Percentiles rank a stretch among this genome's conserved stretches.
phyloP scores from a whole-genome alignment of 345 rosid genomes.

The Citrus maxima region DNA sequence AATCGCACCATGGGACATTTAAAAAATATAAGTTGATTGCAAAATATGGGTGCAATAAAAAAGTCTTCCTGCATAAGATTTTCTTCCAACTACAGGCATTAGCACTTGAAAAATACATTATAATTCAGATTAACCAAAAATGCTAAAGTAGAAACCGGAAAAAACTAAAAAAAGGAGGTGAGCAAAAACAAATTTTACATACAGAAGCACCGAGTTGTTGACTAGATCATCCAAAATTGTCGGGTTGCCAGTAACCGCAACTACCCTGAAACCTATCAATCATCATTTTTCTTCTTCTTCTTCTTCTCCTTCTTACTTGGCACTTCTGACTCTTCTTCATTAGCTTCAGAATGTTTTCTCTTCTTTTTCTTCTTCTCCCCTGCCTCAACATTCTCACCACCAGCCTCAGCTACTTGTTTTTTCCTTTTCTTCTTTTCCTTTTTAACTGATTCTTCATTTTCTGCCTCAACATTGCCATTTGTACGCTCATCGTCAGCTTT shows the following conservation, averaged over 20 bases:
- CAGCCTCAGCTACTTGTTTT: slow-evolving; percentile 29
- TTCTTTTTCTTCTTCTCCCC: slow-evolving; percentile 38
- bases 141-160: neutral
- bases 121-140: neutral
- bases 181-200: slow-evolving; percentile 6
- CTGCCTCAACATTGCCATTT: slow-evolving; percentile 34
- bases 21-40: neutral
- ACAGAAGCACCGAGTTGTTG: neutral
- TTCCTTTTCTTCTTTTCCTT: slow-evolving; percentile 61
- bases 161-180: neutral
- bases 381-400: slow-evolving; percentile 27
- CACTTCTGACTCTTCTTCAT: slow-evolving; percentile 27
- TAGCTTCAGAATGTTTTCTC: slow-evolving; percentile 39
- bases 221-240: slow-evolving; percentile 11
- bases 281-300: slow-evolving; percentile 25
- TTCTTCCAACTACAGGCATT: neutral
- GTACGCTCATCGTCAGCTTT: slow-evolving; percentile 24
- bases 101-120: neutral
- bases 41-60: neutral
- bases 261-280: neutral
- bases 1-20: neutral
- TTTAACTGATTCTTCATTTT: slow-evolving; percentile 26
- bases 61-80: neutral
- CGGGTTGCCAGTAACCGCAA: neutral
- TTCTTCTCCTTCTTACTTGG: slow-evolving; percentile 35